Base-by-base conservation (phyloP, 2,329 filamentous ascomycete species). In the Tolypocladium capitatum region DNA sequence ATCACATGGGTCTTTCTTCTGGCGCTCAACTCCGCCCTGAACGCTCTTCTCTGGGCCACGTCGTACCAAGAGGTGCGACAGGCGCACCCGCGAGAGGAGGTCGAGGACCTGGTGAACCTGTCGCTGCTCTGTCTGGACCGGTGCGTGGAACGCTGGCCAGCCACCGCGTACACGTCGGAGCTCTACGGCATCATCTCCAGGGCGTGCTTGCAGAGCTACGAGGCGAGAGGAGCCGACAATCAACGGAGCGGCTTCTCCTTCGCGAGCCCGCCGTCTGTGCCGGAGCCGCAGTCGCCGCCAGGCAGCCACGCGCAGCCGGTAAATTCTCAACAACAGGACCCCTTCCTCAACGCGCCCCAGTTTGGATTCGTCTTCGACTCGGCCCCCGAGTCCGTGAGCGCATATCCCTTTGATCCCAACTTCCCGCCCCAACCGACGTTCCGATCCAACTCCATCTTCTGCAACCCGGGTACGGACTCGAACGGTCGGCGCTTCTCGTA, bases 1-100 rank as follows among this genome's bases (percentile, higher is more conserved):
- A 74, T 96, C 51, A 96, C 90, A 1, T 97, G 91, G 91, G 83
- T 95, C 40, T 95, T 95, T 59, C 80, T 94, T 1, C 76, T 95
- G 49, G 82, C 84, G 20, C 76, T 97, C 36, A 96, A 94, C 68
- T 92, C 94, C 80, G 82, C 86, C 5, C 76, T 97, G 49, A 96
- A 95, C 60, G 90, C 87, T 5, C 77, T 96, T 45, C 75, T 98
- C 1, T 98, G 92, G 92, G 81, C 86, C 2, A 76, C 94, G 8
- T 94, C 90, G 1, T 96, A 94, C 59, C 76, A 83, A 4, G 84
- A 91, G 54, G 82, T 97, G 24, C 83, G 92, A 42, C 76, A 78
- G 47, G 71, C 78, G 18, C 84, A 95, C 60, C 63, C 75, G 4
- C 79, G 82, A 20, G 81, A 88, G 41, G 83, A 92, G 53, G 83